Conservation (phyloP, 768 basidiomycete species). For the Leccinum aurantiacum region DNA sequence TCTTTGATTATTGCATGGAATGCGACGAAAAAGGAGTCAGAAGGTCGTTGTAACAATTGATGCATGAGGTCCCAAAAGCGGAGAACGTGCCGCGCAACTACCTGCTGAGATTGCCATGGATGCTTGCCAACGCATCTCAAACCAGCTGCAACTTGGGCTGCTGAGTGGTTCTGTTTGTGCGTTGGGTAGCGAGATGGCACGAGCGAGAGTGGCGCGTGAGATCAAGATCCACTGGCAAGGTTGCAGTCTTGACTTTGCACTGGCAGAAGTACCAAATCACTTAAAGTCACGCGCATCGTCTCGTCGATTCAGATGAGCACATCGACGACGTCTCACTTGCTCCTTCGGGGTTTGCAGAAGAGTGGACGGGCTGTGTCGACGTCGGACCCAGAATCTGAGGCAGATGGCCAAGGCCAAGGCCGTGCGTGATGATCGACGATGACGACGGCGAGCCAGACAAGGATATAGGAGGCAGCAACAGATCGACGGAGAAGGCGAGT, state of each 20-base stretch:
- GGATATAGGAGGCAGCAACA: not conserved
- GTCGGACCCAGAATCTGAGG: not conserved
- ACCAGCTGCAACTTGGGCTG: not conserved
- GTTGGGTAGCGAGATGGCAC: constrained; percentile 9
- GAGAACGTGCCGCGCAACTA: constrained; percentile 49
- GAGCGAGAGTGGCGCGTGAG: constrained; percentile 17
- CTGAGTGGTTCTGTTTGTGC: no score
- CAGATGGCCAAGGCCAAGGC: not conserved
- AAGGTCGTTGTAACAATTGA: constrained; percentile 31
- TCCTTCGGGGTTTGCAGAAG: not conserved
- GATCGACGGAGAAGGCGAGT: not conserved
- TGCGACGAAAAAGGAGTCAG: constrained; percentile 28
- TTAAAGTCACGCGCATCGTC: not conserved
- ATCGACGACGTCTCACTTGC: not conserved
- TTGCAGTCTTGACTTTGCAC: not conserved
- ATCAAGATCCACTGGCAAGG: constrained; percentile 15
- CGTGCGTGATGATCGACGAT: constrained; percentile 38
- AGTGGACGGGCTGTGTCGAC: not conserved
- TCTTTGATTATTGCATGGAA: constrained; percentile 52
- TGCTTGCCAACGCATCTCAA: constrained; percentile 55
- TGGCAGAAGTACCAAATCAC: no score
- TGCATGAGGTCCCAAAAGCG: constrained; percentile 42
- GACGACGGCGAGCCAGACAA: not conserved
- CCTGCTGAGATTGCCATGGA: constrained; percentile 61
- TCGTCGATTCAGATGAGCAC: not conserved